Evolutionary conservation across 2,329 filamentous ascomycete species (phyloP).

Genomic region (Xylariaceae sp.): DNA sequence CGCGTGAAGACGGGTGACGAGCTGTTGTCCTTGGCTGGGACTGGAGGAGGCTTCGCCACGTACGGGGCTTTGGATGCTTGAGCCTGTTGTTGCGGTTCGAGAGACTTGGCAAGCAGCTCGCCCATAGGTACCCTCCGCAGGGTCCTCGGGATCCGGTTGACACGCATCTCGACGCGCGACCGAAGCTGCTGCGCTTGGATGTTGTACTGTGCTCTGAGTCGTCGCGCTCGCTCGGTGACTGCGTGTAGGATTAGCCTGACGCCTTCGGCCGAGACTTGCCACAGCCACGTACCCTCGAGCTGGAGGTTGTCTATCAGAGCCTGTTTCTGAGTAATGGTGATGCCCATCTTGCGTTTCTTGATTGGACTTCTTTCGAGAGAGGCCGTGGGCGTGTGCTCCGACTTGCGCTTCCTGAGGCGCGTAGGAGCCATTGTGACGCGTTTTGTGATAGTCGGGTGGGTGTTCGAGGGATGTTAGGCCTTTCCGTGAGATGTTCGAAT

Average conservation of each 20-base stretch:
- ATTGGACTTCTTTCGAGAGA: conserved; percentile 48
- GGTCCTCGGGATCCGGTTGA: conserved; percentile 81
- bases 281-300: conserved; percentile 62
- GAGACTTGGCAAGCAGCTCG: conserved; percentile 56
- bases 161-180: conserved; percentile 81
- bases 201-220: conserved; percentile 81
- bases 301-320: conserved; percentile 83
- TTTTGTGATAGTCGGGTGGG: no score
- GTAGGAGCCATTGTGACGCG: conserved; percentile 17
- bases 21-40: conserved; percentile 42
- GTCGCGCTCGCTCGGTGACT: conserved; percentile 48
- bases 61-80: conserved; percentile 20
- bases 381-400: conserved; percentile 25
- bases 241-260: conserved; percentile 11
- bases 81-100: conserved; percentile 36
- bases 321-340: conserved; percentile 71
- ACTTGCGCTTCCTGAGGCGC: conserved; percentile 34
- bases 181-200: conserved; percentile 80
- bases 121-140: conserved; percentile 75
- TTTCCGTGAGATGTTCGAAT: no score
- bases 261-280: background rate
- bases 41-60: conserved; percentile 33
- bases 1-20: conserved; percentile 26
- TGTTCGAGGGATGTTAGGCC: no score
- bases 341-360: conserved; percentile 52